phyloP scores from a whole-genome alignment of 2,329 filamentous ascomycete genomes.

The Colletotrichum sp. region DNA sequence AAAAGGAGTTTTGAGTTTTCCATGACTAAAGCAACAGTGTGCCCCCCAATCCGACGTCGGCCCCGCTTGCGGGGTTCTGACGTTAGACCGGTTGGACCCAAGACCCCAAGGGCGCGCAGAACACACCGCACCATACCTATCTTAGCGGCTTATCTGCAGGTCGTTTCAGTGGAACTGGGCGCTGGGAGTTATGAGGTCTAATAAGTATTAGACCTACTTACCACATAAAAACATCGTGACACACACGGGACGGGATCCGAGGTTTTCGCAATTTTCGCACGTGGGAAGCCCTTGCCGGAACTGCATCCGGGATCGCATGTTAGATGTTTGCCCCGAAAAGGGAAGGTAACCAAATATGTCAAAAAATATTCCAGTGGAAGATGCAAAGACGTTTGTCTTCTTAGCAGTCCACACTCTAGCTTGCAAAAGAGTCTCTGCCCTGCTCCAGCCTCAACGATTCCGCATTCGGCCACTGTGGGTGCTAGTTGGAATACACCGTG shows the following conservation, averaged over 20 bases:
- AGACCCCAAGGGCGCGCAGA: background rate
- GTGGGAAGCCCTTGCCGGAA: background rate
- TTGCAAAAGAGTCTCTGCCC: background rate
- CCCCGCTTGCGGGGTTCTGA: background rate
- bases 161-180: background rate
- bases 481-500: background rate
- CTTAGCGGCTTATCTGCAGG: background rate
- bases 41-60: background rate
- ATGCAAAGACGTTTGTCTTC: background rate
- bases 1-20: background rate
- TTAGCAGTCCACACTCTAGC: background rate
- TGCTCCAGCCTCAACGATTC: background rate
- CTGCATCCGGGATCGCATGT: background rate
- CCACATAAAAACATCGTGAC: background rate
- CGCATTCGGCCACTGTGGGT: background rate
- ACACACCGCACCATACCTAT: background rate
- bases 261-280: background rate
- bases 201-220: background rate
- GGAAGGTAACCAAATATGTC: fast-evolving
- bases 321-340: background rate
- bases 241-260: background rate
- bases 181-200: background rate
- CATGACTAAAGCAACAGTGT: background rate
- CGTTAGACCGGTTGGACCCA: background rate
- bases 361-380: fast-evolving